These are phyloP conservation scores for Chamaecrista fasciculata DNA, from an alignment of 306 rosid species.

Conservation along the genomic window DNA sequence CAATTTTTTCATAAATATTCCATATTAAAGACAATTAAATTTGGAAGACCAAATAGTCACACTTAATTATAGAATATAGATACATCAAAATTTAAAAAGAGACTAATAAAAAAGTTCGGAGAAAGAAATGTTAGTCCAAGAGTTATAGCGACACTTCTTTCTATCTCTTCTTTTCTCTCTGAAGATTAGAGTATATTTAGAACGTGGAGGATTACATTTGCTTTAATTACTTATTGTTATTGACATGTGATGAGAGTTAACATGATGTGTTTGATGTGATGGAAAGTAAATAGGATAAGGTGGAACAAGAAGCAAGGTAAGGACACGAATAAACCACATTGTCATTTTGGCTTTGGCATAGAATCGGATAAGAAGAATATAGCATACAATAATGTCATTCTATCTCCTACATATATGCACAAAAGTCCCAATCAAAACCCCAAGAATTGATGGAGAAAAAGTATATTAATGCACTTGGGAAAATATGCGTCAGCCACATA, in stretches of 20 bases:
- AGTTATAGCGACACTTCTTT: no score
- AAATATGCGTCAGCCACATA: neutral
- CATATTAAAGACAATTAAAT: neutral
- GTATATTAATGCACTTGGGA: no score
- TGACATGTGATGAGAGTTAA: no score
- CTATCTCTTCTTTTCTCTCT: no score
- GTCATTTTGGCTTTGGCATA: conserved; percentile 2
- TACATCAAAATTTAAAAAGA: no score
- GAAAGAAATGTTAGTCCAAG: no score
- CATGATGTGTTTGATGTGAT: neutral
- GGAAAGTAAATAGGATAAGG: conserved; percentile 4
- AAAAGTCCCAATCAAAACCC: conserved; percentile 19
- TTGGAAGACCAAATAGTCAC: neutral
- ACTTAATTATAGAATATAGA: neutral
- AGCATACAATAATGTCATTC: conserved; percentile 6
- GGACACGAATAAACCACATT: conserved; percentile 22
- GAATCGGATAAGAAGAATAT: conserved; percentile 21
- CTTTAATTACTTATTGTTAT: no score
- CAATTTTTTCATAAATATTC: neutral
- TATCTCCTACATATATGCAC: neutral
- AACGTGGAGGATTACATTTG: no score
- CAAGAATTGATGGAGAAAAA: neutral
- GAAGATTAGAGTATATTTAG: no score
- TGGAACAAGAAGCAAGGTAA: neutral
- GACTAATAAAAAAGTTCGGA: no score